Percentiles rank a stretch among this genome's conserved stretches.
Conservation (phyloP, 169 alveolate species). For the Plasmodium gallinaceum region DNA sequence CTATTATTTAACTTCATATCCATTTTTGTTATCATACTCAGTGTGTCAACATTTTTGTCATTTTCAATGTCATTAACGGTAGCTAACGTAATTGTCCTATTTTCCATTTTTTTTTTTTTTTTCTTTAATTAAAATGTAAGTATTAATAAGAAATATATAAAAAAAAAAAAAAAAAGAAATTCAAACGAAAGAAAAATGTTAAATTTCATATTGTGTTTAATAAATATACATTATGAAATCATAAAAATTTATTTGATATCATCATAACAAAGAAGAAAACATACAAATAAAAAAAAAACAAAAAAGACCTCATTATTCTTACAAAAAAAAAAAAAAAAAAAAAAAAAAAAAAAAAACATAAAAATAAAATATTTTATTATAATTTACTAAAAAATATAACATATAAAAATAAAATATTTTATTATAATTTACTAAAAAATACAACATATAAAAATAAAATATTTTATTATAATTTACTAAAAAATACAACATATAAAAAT, state of each 20-base stretch:
- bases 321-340: too few species aligned
- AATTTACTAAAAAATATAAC: too few species aligned
- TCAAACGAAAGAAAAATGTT: background rate
- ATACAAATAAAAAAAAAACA: background rate
- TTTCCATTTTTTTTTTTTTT: conserved; percentile 40
- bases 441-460: too few species aligned
- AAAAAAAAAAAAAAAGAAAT: background rate
- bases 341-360: too few species aligned
- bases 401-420: too few species aligned
- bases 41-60: conserved; percentile 59
- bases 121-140: background rate
- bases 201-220: background rate
- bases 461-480: too few species aligned
- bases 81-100: conserved; percentile 38
- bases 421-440: too few species aligned
- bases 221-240: background rate
- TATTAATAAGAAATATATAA: background rate
- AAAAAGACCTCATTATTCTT: too few species aligned
- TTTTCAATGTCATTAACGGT: conserved; percentile 68
- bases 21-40: conserved; percentile 60
- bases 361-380: too few species aligned
- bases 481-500: too few species aligned
- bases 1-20: conserved; percentile 36
- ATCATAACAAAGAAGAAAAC: background rate
- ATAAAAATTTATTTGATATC: background rate